These are phyloP conservation scores for Colletotrichum lentis DNA, from an alignment of 2,329 filamentous ascomycete species.

Conservation along the genomic window DNA sequence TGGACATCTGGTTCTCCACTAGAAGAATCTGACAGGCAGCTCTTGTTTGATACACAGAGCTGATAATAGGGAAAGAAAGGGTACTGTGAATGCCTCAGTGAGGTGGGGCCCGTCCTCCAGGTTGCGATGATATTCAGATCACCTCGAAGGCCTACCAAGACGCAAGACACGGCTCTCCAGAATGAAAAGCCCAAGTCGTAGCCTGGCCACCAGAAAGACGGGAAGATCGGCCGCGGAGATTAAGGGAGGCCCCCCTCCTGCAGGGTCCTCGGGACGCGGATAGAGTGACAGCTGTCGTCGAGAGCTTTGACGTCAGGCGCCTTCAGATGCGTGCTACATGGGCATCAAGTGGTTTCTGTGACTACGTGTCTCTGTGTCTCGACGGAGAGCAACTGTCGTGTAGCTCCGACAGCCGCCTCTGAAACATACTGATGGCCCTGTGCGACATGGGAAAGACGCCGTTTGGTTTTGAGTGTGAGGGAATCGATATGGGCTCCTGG, in stretches of 20 bases:
- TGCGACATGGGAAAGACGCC: slow-evolving; percentile 7
- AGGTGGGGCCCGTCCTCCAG: not conserved
- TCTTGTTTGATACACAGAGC: not conserved
- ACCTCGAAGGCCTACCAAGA: not conserved
- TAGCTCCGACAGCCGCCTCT: slow-evolving; percentile 11
- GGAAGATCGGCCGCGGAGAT: slow-evolving; percentile 19
- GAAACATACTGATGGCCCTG: slow-evolving; percentile 23
- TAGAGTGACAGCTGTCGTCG: slow-evolving; percentile 30
- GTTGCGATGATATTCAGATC: not conserved
- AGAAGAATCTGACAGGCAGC: not conserved
- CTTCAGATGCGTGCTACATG: slow-evolving; percentile 18
- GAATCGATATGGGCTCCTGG: not conserved
- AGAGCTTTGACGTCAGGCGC: slow-evolving; percentile 30
- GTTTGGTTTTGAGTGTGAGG: slow-evolving; percentile 8
- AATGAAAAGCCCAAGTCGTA: not conserved
- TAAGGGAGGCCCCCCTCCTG: slow-evolving; percentile 23
- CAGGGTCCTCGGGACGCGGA: slow-evolving; percentile 20
- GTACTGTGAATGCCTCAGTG: not conserved
- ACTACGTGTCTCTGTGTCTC: slow-evolving; percentile 1
- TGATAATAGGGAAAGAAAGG: not conserved
- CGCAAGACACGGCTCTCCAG: not conserved
- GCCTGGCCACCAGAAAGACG: not conserved
- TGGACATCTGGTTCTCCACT: not conserved
- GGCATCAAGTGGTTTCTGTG: slow-evolving; percentile 1
- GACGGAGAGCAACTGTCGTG: slow-evolving; percentile 22